Percentiles rank a stretch among this genome's conserved stretches.
phyloP scores from a whole-genome alignment of 2,329 filamentous ascomycete genomes.

The Tetracladium maxilliforme region DNA sequence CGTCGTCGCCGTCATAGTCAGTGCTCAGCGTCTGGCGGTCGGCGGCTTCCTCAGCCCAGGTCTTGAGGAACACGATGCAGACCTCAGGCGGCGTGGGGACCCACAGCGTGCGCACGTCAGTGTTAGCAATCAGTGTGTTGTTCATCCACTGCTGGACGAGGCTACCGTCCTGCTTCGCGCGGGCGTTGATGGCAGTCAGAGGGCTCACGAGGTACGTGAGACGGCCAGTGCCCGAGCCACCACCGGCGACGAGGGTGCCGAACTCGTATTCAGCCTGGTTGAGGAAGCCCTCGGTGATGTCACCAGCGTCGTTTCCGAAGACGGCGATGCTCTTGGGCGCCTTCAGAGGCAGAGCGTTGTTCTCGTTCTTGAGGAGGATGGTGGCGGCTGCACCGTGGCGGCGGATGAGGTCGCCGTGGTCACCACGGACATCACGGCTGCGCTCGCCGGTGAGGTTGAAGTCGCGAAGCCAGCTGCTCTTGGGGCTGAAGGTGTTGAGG shows the following conservation, averaged over 20 bases:
- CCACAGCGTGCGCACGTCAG: slow-evolving; percentile 5
- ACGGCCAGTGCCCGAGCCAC: slow-evolving; percentile 39
- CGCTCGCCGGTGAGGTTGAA: no score
- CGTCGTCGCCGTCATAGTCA: slow-evolving; percentile 46
- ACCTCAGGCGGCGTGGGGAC: slow-evolving; percentile 49
- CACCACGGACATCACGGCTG: slow-evolving; percentile 30
- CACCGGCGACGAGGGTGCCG: slow-evolving; percentile 41
- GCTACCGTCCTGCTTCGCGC: slow-evolving; percentile 24
- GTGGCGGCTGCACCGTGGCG: slow-evolving; percentile 40
- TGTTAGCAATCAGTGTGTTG: slow-evolving; percentile 23
- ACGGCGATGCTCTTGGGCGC: slow-evolving; percentile 39
- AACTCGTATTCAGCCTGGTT: slow-evolving; percentile 49
- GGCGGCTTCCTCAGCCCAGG: slow-evolving; percentile 50
- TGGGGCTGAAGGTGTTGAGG: slow-evolving; percentile 32
- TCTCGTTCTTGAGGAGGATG: slow-evolving; percentile 57
- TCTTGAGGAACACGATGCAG: slow-evolving; percentile 50
- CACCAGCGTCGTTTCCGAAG: slow-evolving; percentile 46
- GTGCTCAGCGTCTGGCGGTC: slow-evolving; percentile 38
- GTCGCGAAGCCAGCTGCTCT: slow-evolving; percentile 24
- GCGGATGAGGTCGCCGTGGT: slow-evolving; percentile 16
- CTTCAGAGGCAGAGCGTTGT: slow-evolving; percentile 33
- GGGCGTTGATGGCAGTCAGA: slow-evolving; percentile 36
- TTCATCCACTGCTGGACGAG: slow-evolving; percentile 27
- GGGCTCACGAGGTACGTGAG: slow-evolving; percentile 39
- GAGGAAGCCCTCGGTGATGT: slow-evolving; percentile 49